Conservation (phyloP, 179 eudicot species). For the Pouteria campechiana region DNA sequence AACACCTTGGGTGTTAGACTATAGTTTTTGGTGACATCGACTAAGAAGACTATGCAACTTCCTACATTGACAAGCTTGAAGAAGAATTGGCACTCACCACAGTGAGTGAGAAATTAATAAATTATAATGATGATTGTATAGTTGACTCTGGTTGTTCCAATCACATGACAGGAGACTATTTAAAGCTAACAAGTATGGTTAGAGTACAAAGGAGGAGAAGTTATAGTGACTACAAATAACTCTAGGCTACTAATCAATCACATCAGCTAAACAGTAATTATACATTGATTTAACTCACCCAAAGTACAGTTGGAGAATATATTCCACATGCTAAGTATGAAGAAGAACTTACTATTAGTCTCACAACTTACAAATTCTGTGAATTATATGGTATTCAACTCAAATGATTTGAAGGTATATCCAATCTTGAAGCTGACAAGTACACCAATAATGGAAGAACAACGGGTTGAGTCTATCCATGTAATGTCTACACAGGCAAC, state of each 20-base stretch:
- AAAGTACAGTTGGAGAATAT: conserved; percentile 2
- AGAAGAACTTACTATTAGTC: not conserved
- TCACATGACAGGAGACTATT: too few relatives aligned
- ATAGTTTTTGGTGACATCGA: too few relatives aligned
- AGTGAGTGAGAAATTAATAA: too few relatives aligned
- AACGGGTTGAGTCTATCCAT: not conserved
- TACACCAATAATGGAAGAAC: not conserved
- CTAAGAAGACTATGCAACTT: too few relatives aligned
- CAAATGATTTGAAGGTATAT: conserved; percentile 7
- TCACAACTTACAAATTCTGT: conserved; percentile 1
- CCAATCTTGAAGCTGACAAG: not conserved
- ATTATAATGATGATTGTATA: too few relatives aligned
- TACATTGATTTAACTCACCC: not conserved
- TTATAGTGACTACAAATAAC: conserved; percentile 4
- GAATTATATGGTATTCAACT: conserved; percentile 4
- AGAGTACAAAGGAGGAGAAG: not conserved
- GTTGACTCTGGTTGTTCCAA: too few relatives aligned
- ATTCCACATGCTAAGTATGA: not conserved
- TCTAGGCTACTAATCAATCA: conserved; percentile 2
- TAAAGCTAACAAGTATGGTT: too few relatives aligned
- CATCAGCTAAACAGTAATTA: not conserved
- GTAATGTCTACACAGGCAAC: not conserved
- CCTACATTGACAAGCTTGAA: too few relatives aligned
- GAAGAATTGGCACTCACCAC: too few relatives aligned
- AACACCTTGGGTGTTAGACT: too few relatives aligned